Percentiles rank a stretch among this genome's conserved stretches.
phyloP scores from a whole-genome alignment of 257 asterid species.

The Primulina eburnea region DNA sequence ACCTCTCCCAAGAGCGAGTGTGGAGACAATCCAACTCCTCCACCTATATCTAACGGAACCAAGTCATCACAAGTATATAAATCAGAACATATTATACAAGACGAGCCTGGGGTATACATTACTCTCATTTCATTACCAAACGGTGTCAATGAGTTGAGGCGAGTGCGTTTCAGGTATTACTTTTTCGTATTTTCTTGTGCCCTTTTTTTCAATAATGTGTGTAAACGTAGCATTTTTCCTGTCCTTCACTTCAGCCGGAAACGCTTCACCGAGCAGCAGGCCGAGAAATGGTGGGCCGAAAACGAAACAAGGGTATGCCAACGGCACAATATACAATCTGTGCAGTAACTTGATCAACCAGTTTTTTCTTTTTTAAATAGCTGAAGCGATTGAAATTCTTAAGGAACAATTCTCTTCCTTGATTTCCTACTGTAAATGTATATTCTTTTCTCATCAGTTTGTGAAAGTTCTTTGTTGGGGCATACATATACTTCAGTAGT shows the following conservation, averaged over 20 bases:
- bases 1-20: conserved; percentile 41
- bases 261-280: conserved; percentile 73
- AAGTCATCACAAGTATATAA: conserved; percentile 43
- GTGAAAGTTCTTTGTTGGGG: neutral
- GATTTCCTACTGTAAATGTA: no score
- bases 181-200: neutral
- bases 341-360: conserved; percentile 23
- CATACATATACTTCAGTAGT: neutral
- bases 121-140: conserved; percentile 52
- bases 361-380: neutral
- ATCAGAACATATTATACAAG: conserved; percentile 58
- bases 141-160: conserved; percentile 68
- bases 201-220: neutral
- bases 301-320: conserved; percentile 56
- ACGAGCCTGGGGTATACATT: conserved; percentile 79
- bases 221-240: neutral
- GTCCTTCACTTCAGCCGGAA: conserved; percentile 55
- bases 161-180: conserved; percentile 91
- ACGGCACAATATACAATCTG: conserved; percentile 49
- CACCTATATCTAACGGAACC: conserved; percentile 35
- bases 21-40: conserved; percentile 34
- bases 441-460: neutral
- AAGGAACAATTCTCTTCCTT: no score
- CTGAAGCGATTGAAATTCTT: neutral
- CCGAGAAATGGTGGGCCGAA: conserved; percentile 90